Evolutionary conservation across 129 eudicot genomes (phyloP), one percentile per base, ranked within the genome.

Genomic region (Sambucus nigra): DNA sequence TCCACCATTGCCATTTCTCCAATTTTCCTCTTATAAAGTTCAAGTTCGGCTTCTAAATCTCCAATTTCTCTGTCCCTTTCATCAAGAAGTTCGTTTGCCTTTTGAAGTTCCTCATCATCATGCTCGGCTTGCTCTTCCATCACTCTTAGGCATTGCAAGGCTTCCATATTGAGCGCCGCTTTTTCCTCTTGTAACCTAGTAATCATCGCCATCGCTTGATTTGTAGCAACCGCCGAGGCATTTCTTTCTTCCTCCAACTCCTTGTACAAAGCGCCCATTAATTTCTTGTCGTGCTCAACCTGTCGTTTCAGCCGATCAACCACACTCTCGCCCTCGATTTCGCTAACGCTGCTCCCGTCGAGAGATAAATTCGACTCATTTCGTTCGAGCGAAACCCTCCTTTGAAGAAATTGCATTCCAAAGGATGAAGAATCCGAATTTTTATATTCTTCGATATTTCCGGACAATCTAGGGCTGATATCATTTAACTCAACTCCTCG

Each of bases 201-300:
- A 56, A 92, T 92, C 99, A 92, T 92, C 19, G 99, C 96, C 99
- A 92, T 86, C 25, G 99, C 87, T 69, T 92, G 94, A 68, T 80
- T 80, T 14, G 94, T 78, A 39, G 99, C 94, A 42, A 82, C 73
- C 5, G 99, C 84, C 25, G 99, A 92, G 5, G 99, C 99, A 12
- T 75, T 92, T 80, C 99, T 74, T 55, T 92, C 99, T 75, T 92
- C 99, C 72, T 92, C 99, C 59, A 92, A 54, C 53, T 92, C 99
- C 69, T 73, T 82, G 61, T 82, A 86, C 33, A 92, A 74, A 42
- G 57, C 57, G 32, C 77, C 63, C 76, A 86, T 69, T 39, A 86
- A 49, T 60, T 75, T 82, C 57, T 62, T 80, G 51, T 92, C 99
- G 53, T 92, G 87, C 80, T 92, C 99, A 14, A 80, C 72, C 73